phyloP scores from a whole-genome alignment of 1,284 basidiomycete genomes.

The Serendipita sp. region DNA sequence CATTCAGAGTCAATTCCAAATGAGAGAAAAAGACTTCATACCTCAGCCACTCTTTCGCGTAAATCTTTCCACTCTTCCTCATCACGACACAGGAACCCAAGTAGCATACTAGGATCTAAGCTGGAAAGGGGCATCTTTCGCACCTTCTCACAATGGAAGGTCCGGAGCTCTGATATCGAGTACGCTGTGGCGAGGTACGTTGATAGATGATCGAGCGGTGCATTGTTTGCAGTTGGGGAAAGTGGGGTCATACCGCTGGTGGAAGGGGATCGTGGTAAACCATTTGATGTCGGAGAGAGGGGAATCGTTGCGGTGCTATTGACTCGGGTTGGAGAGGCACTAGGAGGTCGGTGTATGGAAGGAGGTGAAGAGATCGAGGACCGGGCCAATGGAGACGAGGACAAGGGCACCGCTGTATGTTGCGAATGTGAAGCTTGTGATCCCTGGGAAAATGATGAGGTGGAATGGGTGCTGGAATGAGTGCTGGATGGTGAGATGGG shows the following conservation, averaged over 20 bases:
- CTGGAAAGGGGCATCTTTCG: slow-evolving; percentile 83
- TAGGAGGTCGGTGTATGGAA: neutral
- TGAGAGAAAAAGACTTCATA: slow-evolving; percentile 20
- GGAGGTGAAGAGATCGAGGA: neutral
- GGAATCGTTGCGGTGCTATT: slow-evolving; percentile 2
- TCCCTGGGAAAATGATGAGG: neutral
- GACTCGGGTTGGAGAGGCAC: slow-evolving; percentile 8
- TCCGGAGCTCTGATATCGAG: slow-evolving; percentile 51
- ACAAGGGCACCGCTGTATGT: neutral
- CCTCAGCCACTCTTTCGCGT: slow-evolving; percentile 53
- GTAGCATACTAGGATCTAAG: slow-evolving; percentile 93
- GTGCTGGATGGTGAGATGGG: neutral
- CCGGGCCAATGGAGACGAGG: neutral
- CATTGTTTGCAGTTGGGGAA: slow-evolving; percentile 5
- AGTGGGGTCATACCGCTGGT: slow-evolving; percentile 5
- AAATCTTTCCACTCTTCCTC: slow-evolving; percentile 80
- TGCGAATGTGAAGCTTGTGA: neutral
- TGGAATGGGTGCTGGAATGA: neutral
- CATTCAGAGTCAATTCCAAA: neutral
- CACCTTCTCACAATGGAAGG: slow-evolving; percentile 88
- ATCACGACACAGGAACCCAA: slow-evolving; percentile 79
- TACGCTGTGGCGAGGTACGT: slow-evolving; percentile 55
- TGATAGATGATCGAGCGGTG: slow-evolving; percentile 30
- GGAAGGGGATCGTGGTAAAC: slow-evolving; percentile 4
- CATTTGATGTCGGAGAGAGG: slow-evolving; percentile 9